A percentile compares a stretch with the other conserved stretches of the same genome.
These are phyloP conservation scores for Alternaria angustiovoidea DNA, from an alignment of 2,329 filamentous ascomycete species.

Conservation along the genomic window DNA sequence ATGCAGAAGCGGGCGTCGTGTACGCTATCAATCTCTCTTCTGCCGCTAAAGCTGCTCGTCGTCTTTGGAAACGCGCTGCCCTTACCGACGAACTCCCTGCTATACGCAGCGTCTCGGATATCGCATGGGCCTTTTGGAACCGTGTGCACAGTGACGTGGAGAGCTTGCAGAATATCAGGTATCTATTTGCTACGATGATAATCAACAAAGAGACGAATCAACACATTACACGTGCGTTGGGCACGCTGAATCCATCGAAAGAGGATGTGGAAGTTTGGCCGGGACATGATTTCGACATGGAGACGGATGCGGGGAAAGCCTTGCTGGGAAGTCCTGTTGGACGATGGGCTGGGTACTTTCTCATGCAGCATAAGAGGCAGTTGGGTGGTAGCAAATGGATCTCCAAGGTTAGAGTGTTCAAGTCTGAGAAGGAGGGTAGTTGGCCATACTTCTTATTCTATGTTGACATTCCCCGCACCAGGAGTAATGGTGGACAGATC, in stretches of 20 bases:
- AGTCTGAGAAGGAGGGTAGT: slow-evolving; percentile 14
- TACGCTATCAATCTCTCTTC: slow-evolving; percentile 15
- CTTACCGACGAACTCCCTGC: slow-evolving; percentile 22
- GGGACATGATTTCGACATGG: slow-evolving; percentile 25
- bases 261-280: slow-evolving; percentile 22
- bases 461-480: not conserved
- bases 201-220: slow-evolving; percentile 22
- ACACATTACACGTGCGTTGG: slow-evolving; percentile 19
- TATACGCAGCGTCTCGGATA: slow-evolving; percentile 26
- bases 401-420: slow-evolving; percentile 22
- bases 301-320: slow-evolving; percentile 25
- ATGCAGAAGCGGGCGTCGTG: slow-evolving; percentile 16
- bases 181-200: slow-evolving; percentile 26
- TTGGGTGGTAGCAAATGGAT: slow-evolving; percentile 19
- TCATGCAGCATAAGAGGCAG: slow-evolving; percentile 25
- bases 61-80: slow-evolving; percentile 17
- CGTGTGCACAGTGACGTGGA: slow-evolving; percentile 1
- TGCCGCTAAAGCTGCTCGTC: slow-evolving; percentile 13
- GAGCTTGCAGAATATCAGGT: slow-evolving; percentile 23
- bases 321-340: slow-evolving; percentile 26
- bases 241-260: slow-evolving; percentile 9
- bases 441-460: slow-evolving; percentile 27
- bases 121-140: slow-evolving; percentile 34
- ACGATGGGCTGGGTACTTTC: slow-evolving; percentile 23
- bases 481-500: not conserved